Percentiles rank a stretch among this genome's conserved stretches.
Conservation (phyloP, 2,329 filamentous ascomycete species). For the Immersiporthe knoxdaviesiana region DNA sequence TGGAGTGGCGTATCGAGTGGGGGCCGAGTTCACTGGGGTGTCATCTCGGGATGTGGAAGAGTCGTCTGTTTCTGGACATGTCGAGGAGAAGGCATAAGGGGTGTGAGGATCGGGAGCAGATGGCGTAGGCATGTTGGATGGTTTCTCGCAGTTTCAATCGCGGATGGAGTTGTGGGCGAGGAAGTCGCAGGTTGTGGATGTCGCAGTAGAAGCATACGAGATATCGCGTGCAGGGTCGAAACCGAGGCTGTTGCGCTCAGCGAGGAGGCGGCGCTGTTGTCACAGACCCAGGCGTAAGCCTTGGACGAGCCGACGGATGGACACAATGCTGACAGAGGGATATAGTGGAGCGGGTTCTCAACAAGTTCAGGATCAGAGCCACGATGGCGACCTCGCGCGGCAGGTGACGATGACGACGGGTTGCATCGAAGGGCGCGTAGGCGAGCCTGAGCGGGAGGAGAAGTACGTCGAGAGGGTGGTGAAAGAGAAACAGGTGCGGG, state of each 20-base stretch:
- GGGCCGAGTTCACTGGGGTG: neutral
- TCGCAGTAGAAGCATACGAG: neutral
- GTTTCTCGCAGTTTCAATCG: neutral
- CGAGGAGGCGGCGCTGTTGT: slow-evolving; percentile 1
- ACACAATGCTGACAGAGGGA: neutral
- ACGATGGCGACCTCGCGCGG: slow-evolving; percentile 11
- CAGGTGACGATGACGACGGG: slow-evolving; percentile 1
- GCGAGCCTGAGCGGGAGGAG: neutral
- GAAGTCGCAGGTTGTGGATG: neutral
- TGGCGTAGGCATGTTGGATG: slow-evolving; percentile 29
- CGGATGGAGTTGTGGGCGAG: neutral
- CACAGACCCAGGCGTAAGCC: neutral
- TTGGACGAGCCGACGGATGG: neutral
- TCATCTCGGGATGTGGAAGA: slow-evolving; percentile 11
- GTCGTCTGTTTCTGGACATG: slow-evolving; percentile 28
- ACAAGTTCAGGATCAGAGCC: neutral
- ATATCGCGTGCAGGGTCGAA: neutral
- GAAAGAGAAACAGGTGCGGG: neutral
- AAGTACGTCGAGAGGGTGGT: neutral
- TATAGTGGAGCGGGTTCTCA: neutral
- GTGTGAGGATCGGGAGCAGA: slow-evolving; percentile 26
- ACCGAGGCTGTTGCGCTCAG: neutral
- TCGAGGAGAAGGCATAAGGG: slow-evolving; percentile 23
- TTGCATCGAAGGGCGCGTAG: slow-evolving; percentile 3
- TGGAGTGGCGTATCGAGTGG: slow-evolving; percentile 23